These are phyloP conservation scores for Carex parvula DNA, from an alignment of 176 grass and related monocot species.

Conservation along the genomic window DNA sequence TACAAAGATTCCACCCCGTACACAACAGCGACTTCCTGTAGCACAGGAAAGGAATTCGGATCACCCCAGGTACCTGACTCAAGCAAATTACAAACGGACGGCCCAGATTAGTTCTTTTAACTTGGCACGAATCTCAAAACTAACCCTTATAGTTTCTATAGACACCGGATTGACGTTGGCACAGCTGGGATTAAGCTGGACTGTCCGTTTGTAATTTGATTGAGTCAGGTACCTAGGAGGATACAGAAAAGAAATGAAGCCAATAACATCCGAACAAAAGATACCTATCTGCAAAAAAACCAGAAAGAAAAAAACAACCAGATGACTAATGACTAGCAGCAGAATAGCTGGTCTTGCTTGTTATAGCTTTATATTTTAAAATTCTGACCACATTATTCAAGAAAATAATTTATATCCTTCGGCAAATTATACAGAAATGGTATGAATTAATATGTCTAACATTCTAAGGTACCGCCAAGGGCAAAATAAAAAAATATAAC, in stretches of 20 bases:
- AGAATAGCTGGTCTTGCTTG: background rate
- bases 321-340: background rate
- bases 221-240: too few species aligned
- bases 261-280: background rate
- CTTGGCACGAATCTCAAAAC: too few species aligned
- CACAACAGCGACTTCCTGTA: background rate
- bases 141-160: too few species aligned
- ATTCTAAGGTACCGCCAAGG: background rate
- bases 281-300: background rate
- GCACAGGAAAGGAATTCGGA: too few species aligned
- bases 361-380: background rate
- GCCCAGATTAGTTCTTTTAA: too few species aligned
- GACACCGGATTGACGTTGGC: too few species aligned
- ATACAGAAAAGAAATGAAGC: background rate
- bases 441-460: background rate
- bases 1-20: background rate
- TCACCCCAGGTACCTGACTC: too few species aligned
- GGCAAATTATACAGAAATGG: background rate
- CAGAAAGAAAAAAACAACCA: background rate
- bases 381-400: conserved; percentile 1
- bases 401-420: background rate
- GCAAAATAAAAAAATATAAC: background rate
- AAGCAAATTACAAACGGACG: too few species aligned
- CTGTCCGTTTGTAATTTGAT: too few species aligned
- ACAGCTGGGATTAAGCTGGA: too few species aligned